Evolutionary conservation across 2,329 filamentous ascomycete species (phyloP).

Genomic region (Diaporthe sp.): DNA sequence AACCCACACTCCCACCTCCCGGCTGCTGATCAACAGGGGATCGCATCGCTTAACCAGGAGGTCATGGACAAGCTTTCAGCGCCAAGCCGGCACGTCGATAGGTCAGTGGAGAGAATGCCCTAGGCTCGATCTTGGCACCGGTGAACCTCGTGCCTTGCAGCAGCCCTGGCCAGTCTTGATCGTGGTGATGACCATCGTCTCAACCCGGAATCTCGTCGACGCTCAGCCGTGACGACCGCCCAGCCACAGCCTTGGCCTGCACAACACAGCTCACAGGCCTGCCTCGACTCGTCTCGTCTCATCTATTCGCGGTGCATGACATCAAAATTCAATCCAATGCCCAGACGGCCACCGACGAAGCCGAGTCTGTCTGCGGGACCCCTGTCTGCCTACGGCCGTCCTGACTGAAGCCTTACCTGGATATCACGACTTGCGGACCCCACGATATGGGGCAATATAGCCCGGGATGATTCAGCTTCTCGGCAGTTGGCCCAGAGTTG

Average conservation of each 20-base stretch:
- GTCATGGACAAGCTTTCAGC: conserved; percentile 15
- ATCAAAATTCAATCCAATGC: not conserved
- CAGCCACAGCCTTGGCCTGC: not conserved
- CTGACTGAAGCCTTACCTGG: conserved; percentile 1
- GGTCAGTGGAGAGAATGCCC: not conserved
- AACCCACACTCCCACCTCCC: not conserved
- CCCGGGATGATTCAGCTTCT: not conserved
- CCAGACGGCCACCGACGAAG: conserved; percentile 11
- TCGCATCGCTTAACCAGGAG: not conserved
- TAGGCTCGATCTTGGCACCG: not conserved
- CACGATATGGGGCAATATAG: not conserved
- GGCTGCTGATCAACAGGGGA: conserved; percentile 19
- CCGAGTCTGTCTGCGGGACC: not conserved
- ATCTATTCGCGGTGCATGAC: conserved; percentile 17
- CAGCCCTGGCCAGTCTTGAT: not conserved
- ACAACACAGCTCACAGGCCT: not conserved
- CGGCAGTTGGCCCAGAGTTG: conserved; percentile 1
- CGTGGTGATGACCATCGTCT: not conserved
- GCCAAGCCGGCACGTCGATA: conserved; percentile 20
- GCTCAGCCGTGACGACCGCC: not conserved
- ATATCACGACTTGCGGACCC: not conserved
- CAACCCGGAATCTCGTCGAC: not conserved
- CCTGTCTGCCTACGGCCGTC: not conserved
- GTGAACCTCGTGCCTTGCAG: not conserved
- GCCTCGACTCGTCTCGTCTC: conserved; percentile 5